phyloP scores from a whole-genome alignment of 371 early-diverging fungal species.

The Nosema bombycis region DNA sequence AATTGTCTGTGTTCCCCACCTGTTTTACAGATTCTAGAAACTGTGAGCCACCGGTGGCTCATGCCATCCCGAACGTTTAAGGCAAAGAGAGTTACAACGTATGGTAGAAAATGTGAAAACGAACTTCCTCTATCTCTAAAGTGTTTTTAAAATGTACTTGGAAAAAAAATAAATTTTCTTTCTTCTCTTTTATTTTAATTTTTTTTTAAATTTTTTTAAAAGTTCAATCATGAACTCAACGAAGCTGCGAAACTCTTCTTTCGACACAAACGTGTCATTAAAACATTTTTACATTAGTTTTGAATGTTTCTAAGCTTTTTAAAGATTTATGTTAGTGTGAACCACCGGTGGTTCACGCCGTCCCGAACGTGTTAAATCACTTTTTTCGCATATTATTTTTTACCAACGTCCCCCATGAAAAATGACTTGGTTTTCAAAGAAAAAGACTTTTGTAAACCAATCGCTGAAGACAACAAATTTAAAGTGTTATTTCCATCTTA shows the following conservation, averaged over 20 bases:
- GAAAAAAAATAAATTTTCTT: not conserved
- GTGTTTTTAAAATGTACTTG: not conserved
- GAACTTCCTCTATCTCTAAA: too few species aligned
- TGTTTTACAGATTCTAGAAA: too few species aligned
- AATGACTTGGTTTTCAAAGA: constrained; percentile 67
- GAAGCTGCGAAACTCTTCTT: too few species aligned
- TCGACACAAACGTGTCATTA: too few species aligned
- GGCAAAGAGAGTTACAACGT: not conserved
- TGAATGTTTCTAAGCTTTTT: too few species aligned
- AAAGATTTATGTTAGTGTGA: too few species aligned
- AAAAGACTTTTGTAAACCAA: constrained; percentile 73
- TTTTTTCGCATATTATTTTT: not conserved
- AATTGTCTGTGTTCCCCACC: too few species aligned
- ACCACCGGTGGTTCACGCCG: not conserved
- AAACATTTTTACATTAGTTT: too few species aligned
- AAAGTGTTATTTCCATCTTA: constrained; percentile 94
- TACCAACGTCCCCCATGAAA: too few species aligned
- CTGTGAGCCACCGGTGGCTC: not conserved
- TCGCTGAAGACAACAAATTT: constrained; percentile 87
- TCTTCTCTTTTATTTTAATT: not conserved
- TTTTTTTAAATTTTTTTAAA: not conserved
- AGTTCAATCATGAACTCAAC: constrained; percentile 10
- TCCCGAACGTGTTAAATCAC: not conserved
- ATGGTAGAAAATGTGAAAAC: too few species aligned
- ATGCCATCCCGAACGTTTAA: not conserved